Base-by-base conservation (phyloP, 352 stramenopile species). In the Paralagenidium karlingii region DNA sequence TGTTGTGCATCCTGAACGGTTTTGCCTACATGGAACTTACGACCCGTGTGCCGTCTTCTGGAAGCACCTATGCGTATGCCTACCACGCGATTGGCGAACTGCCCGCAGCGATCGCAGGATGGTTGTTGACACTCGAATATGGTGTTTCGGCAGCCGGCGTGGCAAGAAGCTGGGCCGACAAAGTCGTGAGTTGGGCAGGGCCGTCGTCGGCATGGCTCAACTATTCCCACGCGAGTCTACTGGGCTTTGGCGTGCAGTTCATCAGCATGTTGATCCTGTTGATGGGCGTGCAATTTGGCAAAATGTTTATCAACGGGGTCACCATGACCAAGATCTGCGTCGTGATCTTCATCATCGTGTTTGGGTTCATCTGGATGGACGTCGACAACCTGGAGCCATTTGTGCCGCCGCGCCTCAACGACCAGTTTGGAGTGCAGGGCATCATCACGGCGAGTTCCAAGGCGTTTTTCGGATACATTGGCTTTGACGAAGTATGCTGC, bases 381-480 rank as follows among this genome's bases (percentile, higher is more conserved):
- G 25, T 38, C 2, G 53, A 57, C 0, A 85, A 87, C 45, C 43
- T 86, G 16, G 44, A 36, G 19, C 75, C 73, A 16, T 76, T 85
- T 24, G 46, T 78, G 19, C 63, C 60, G 13, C 16, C 22, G 16
- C 19, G 40, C 8, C 16, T 36, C 3, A 51, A 49, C 3, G 52
- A 60, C 37, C 13, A 9, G 19, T 55, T 43, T 24, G 63, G 63
- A 11, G 20, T 58, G 10, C 34, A 40, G 24, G 63, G 63, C 22
- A 54, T 92, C 28, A 40, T 89, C 24, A 43, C 58, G 26, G 76
- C 75, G 11, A 53, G 65, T 3, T 68, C 75, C 4, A 66, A 67
- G 21, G 76, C 66, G 8, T 93, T 91, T 52, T 93, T 93, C 59
- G 80, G 79, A 13, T 92, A 78, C 43, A 42, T 95, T 9, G 83